A percentile compares a stretch with the other conserved stretches of the same genome.
Conservation (phyloP, 495 filamentous ascomycete species). For the Pyronema omphalodes region DNA sequence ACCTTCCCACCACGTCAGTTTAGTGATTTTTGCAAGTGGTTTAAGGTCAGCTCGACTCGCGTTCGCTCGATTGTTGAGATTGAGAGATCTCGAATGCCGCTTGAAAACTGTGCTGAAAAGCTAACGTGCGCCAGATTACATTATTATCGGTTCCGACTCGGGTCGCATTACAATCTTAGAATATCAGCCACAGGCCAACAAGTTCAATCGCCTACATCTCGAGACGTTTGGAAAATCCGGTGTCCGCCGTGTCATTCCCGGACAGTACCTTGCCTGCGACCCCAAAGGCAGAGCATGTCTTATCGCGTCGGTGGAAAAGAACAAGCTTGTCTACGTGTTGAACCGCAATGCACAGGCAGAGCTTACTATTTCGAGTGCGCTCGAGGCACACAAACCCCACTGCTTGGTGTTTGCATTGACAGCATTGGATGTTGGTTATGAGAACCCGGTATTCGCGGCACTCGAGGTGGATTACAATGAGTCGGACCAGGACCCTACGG, state of each 20-base stretch:
- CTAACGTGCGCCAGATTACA: slow-evolving; percentile 52
- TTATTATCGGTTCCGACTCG: slow-evolving; percentile 87
- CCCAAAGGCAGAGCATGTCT: slow-evolving; percentile 90
- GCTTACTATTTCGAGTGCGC: slow-evolving; percentile 84
- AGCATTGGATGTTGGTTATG: slow-evolving; percentile 83
- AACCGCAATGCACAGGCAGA: slow-evolving; percentile 89
- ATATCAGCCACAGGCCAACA: slow-evolving; percentile 71
- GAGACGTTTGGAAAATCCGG: slow-evolving; percentile 98
- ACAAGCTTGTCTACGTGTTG: slow-evolving; percentile 96
- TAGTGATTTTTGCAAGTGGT: slow-evolving; percentile 57
- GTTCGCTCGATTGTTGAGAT: background rate
- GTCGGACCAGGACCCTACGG: slow-evolving; percentile 76
- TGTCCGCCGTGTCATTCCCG: slow-evolving; percentile 81
- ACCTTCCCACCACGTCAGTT: slow-evolving; percentile 45
- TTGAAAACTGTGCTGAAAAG: slow-evolving; percentile 40
- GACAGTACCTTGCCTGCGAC: slow-evolving; percentile 85
- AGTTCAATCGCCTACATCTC: slow-evolving; percentile 73
- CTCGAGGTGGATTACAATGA: slow-evolving; percentile 88
- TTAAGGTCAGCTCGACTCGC: slow-evolving; percentile 20
- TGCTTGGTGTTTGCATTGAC: slow-evolving; percentile 74
- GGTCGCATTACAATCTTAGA: slow-evolving; percentile 88
- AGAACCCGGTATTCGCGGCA: slow-evolving; percentile 88
- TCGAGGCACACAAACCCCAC: slow-evolving; percentile 95
- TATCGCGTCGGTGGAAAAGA: slow-evolving; percentile 90
- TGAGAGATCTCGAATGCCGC: background rate